Percentiles rank a stretch among this genome's conserved stretches.
These are phyloP conservation scores for Ilex paraguariensis DNA, from an alignment of 305 asterid genomes.

Conservation along the genomic window DNA sequence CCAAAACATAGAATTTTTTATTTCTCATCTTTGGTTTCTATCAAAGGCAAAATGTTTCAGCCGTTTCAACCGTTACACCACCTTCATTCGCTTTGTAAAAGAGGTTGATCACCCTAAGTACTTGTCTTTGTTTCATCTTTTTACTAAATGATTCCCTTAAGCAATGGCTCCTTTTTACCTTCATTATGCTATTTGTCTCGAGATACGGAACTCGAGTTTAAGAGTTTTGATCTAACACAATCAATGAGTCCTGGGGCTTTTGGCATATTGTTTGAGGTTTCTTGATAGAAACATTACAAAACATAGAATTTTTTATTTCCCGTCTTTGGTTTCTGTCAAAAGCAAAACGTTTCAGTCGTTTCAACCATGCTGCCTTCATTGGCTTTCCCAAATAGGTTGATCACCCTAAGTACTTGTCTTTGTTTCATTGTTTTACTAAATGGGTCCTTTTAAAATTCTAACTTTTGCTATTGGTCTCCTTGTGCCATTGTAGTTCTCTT, in stretches of 20 bases:
- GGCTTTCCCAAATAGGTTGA: not conserved
- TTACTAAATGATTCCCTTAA: not conserved
- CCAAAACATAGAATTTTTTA: no score
- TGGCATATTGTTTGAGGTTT: not conserved
- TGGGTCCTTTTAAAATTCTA: not conserved
- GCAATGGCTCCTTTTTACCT: no score
- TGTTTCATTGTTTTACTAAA: not conserved
- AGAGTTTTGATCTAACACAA: no score
- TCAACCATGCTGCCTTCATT: not conserved
- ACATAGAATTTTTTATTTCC: no score
- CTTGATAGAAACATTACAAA: no score
- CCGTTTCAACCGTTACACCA: not conserved
- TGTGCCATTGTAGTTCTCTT: slow-evolving; percentile 44
- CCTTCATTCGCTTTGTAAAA: not conserved
- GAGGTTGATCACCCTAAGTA: not conserved
- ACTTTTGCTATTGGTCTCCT: not conserved
- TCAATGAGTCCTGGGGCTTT: no score
- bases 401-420: not conserved
- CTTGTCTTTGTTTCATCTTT: not conserved
- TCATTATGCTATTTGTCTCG: no score
- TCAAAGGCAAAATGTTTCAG: not conserved
- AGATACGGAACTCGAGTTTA: no score
- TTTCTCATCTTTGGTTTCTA: not conserved
- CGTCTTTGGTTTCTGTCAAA: not conserved
- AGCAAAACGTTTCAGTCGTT: not conserved